Evolutionary conservation across 2,329 filamentous ascomycete genomes (phyloP).

Genomic region (Calonectria pteridis): DNA sequence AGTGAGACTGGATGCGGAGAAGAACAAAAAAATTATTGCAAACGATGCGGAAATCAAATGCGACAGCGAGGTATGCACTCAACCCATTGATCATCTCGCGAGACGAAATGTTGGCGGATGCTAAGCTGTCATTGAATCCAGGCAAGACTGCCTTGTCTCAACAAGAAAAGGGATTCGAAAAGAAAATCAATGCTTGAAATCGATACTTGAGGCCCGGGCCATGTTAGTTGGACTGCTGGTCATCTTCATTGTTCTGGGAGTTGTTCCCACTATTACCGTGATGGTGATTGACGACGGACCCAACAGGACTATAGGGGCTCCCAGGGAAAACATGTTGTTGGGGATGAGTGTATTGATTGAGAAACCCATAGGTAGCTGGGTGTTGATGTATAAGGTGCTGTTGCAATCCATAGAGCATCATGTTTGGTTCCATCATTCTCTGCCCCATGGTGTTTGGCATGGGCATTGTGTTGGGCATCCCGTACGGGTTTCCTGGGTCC

Average conservation of each 20-base stretch:
- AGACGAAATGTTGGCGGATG: not conserved
- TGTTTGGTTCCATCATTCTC: not conserved
- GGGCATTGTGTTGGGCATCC: not conserved
- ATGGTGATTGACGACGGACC: not conserved
- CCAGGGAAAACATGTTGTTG: not conserved
- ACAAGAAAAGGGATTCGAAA: not conserved
- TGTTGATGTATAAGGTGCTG: not conserved
- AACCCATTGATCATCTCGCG: not conserved
- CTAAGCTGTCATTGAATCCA: not conserved
- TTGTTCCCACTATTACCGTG: not conserved
- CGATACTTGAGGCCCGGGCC: not conserved
- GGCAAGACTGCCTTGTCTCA: not conserved
- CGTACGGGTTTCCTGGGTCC: not conserved
- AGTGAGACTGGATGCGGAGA: not conserved
- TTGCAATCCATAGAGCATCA: not conserved
- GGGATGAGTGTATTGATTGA: not conserved
- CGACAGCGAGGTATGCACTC: not conserved
- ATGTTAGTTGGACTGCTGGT: not conserved
- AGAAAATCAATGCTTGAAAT: not conserved
- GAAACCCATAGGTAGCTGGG: too few species aligned
- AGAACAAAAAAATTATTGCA: not conserved
- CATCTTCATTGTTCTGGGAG: not conserved
- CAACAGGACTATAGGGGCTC: not conserved
- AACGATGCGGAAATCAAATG: not conserved
- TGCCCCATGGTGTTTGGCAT: not conserved